These are phyloP conservation scores for Fusarium concolor DNA, from an alignment of 2,329 filamentous ascomycete genomes.

Conservation along the genomic window DNA sequence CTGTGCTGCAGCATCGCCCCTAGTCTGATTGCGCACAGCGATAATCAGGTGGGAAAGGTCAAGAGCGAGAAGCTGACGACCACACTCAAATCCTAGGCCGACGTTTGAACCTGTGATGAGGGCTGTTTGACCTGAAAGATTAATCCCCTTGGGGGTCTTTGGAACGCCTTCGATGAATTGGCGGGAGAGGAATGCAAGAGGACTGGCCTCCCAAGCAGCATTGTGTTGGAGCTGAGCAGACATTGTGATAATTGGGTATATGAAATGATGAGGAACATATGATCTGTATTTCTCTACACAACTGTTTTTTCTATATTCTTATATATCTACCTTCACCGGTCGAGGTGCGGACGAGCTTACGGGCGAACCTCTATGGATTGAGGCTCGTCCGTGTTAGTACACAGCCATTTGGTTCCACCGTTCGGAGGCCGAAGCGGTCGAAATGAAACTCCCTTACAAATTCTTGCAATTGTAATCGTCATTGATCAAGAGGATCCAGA, in stretches of 20 bases:
- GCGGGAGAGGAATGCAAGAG: slow-evolving; percentile 42
- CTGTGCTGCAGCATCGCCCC: slow-evolving; percentile 56
- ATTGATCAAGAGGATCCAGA: not conserved
- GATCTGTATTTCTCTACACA: not conserved
- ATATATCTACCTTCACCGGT: slow-evolving; percentile 26
- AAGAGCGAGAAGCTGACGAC: slow-evolving; percentile 56
- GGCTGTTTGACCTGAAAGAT: slow-evolving; percentile 54
- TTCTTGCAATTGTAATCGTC: not conserved
- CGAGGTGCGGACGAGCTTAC: slow-evolving; percentile 23
- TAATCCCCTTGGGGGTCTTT: slow-evolving; percentile 35
- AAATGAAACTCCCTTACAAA: slow-evolving; percentile 2
- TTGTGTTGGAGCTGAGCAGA: slow-evolving; percentile 36
- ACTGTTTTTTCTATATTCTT: not conserved
- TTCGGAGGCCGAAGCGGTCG: slow-evolving; percentile 41
- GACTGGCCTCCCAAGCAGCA: slow-evolving; percentile 37
- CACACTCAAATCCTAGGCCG: slow-evolving; percentile 61
- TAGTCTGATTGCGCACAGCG: slow-evolving; percentile 57
- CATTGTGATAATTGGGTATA: slow-evolving; percentile 21
- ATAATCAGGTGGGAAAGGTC: slow-evolving; percentile 59
- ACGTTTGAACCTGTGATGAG: slow-evolving; percentile 63
- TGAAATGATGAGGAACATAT: not conserved
- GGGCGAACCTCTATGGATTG: slow-evolving; percentile 3
- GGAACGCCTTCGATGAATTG: slow-evolving; percentile 43
- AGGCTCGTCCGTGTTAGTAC: not conserved
- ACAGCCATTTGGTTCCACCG: slow-evolving; percentile 6